Evolutionary conservation across 805 yeast genomes (phyloP).

Genomic region (Pichia kluyveri): DNA sequence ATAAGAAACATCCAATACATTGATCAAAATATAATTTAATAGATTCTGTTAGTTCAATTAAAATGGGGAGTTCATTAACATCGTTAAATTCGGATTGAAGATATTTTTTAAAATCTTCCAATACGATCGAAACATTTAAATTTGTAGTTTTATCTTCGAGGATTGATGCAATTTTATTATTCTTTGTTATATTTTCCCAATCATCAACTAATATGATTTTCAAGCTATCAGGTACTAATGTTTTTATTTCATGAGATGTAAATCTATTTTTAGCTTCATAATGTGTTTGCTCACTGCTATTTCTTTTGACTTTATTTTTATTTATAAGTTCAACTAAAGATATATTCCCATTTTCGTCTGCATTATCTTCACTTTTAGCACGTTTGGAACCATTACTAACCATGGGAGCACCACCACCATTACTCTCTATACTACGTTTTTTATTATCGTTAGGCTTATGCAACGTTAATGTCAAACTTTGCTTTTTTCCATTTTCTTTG

Average conservation of each 20-base stretch:
- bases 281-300: not conserved
- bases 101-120: constrained; percentile 36
- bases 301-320: not conserved
- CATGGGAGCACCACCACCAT: not conserved
- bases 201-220: constrained; percentile 77
- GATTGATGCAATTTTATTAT: constrained; percentile 56
- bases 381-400: not conserved
- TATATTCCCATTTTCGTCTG: not conserved
- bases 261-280: constrained; percentile 8
- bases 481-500: not conserved
- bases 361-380: too few species aligned
- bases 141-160: constrained; percentile 41
- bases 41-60: constrained; percentile 65
- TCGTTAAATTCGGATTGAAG: constrained; percentile 30
- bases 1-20: constrained; percentile 55
- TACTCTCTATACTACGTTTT: not conserved
- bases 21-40: constrained; percentile 66
- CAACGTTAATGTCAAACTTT: not conserved
- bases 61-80: constrained; percentile 32
- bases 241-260: constrained; percentile 33
- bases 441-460: not conserved
- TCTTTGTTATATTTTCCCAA: constrained; percentile 87
- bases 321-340: not conserved
- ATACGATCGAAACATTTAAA: constrained; percentile 36
- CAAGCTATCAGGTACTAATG: constrained; percentile 55